Base-by-base conservation (phyloP, 768 basidiomycete species). In the Macrolepiota albuminosa region DNA sequence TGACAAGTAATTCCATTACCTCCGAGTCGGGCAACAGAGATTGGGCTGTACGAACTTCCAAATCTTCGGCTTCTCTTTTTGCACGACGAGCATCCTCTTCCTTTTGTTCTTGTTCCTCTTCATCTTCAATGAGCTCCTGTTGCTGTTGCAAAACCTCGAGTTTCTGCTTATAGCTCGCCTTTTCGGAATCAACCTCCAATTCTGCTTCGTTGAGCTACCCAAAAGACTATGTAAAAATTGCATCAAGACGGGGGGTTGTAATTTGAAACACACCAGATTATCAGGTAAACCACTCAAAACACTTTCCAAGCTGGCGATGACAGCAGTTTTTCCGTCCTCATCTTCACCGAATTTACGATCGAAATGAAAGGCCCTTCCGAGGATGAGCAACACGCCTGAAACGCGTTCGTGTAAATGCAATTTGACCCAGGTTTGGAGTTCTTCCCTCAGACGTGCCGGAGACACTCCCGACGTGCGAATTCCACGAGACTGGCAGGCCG, bases 41-140 rank as follows among this genome's bases (percentile, higher is more conserved):
- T 66, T 91, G 84, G 40, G 91, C 95, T 62, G 88, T 81, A 46
- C 82, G 85, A 43, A 89, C 83, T 73, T 94, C 93, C 67, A 82
- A 72, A 67, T 94, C 91, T 63, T 86, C 88, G 26, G 86, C 84
- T 72, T 91, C 93, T 66, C 87, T 86, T 70, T 86, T 87, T 48
- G 87, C 89, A 58, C 91, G 88, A 45, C 93, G 87, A n/a, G 93
- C 90, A 70, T 91, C 86, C 71, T 94, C 91, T 71, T 93, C 93
- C 75, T 95, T 90, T 73, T 95, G 88, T 63, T 99, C 97, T 73
- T 99, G 97, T 71, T 98, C 97, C 64, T 95, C 86, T 75, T 99
- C 97, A 72, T 99, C 97, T 70, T 99, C 95, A 70, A 99, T 99
- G 62, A 99, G 92, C 72, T 99, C 97, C 71, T 99, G 93, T 73